Evolutionary conservation across 2,329 filamentous ascomycete genomes (phyloP), one percentile per base, ranked within the genome.

Genomic region (Pseudogymnoascus sp.): DNA sequence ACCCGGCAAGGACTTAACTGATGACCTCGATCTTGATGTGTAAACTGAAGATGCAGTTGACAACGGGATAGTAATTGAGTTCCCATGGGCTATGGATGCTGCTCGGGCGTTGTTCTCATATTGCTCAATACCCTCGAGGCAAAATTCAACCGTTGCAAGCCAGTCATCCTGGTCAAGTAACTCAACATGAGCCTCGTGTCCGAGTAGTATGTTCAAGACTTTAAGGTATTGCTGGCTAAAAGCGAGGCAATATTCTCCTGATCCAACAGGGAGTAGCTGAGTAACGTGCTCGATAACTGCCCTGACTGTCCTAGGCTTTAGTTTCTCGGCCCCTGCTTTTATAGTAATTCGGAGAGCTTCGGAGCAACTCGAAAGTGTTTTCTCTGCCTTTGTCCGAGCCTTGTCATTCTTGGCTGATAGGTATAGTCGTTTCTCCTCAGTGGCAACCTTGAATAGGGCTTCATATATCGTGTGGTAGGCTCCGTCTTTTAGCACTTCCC

Each of bases 391-490:
- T 61, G 76, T 80, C 63, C 77, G 79, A 25, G 79, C 75, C 11
- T 75, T 78, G 60, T 79, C 80, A 62, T 75, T 78, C 64, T 78
- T 80, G 11, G 79, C 78, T 61, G 81, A 81, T 61, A 82, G 79
- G 65, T 83, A 88, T 16, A 74, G 71, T 8, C 84, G 78, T 70
- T 90, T 91, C 67, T 96, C 91, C 12, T 79, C 73, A 16, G 86
- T 72, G 1, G 81, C 81, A 69, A 81, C 87, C 60, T 82, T 80
- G 70, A 97, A 96, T 2, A 97, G 76, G 1, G 84, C 82, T 69
- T 97, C 91, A 67, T 90, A 90, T 43, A 97, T 85, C 62, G 83
- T 82, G 69, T 94, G 88, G 66, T 89, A 96, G n/a, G 82, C 82
- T 70, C 88, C 89, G 70, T 96, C 90, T 50, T 81, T 82, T 34